These are phyloP conservation scores for Paramecium octaurelia DNA, from an alignment of 73 alveolate species.

Conservation along the genomic window DNA sequence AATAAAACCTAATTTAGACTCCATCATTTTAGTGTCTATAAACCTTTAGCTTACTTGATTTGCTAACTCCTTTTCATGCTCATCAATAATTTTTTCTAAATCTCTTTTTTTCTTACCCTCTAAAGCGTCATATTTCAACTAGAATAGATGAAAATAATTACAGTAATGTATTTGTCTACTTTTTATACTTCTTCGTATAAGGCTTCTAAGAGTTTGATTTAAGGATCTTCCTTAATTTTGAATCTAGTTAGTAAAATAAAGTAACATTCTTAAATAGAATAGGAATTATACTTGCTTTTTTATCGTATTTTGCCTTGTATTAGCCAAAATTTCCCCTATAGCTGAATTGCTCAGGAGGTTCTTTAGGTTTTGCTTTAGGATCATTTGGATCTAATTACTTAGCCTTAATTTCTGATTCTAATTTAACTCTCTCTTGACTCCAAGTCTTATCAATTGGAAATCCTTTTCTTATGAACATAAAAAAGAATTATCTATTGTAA, in stretches of 20 bases:
- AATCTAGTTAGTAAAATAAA: neutral
- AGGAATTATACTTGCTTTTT: neutral
- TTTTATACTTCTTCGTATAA: neutral
- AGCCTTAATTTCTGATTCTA: neutral
- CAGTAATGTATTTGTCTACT: neutral
- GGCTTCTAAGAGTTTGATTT: neutral
- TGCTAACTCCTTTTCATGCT: neutral
- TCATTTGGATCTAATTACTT: neutral
- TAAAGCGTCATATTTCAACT: neutral
- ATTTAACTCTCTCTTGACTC: neutral
- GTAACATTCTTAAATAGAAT: neutral
- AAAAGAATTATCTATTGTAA: conserved; percentile 10
- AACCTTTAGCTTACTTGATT: neutral
- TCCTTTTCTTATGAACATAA: conserved; percentile 37
- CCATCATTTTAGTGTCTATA: neutral
- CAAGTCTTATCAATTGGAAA: conserved; percentile 21
- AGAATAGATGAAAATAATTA: neutral
- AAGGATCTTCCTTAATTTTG: neutral
- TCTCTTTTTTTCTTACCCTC: neutral
- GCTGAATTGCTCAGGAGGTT: neutral
- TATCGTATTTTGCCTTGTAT: neutral
- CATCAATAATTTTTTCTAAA: neutral
- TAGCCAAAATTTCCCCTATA: conserved; percentile 8
- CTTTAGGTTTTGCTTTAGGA: conserved; percentile 2
- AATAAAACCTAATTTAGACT: neutral